phyloP scores from a whole-genome alignment of 148 eudicot species.

The Polygonum maritimum region DNA sequence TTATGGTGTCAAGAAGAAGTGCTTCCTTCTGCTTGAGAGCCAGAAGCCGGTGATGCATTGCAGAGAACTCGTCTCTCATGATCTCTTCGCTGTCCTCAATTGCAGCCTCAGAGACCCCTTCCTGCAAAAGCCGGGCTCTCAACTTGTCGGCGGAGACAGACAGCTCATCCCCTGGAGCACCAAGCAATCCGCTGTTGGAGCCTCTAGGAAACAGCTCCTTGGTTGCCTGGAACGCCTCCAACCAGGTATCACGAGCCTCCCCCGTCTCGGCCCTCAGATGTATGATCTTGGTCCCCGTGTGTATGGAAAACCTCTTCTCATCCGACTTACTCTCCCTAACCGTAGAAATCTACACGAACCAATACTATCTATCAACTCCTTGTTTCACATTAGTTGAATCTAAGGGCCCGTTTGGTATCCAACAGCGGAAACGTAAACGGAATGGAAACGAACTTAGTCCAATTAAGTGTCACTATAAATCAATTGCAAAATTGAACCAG shows the following conservation, averaged over 20 bases:
- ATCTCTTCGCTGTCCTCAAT: conserved; percentile 46
- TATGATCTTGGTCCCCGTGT: conserved; percentile 57
- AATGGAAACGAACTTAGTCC: too few species aligned
- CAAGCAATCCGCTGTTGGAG: conserved; percentile 35
- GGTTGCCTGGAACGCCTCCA: conserved; percentile 50
- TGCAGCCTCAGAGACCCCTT: conserved; percentile 46
- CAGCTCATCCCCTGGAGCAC: conserved; percentile 30
- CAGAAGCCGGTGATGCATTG: conserved; percentile 40
- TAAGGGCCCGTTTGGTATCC: too few species aligned
- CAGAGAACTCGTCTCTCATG: conserved; percentile 44
- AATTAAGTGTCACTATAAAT: too few species aligned
- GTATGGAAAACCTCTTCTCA: conserved; percentile 56
- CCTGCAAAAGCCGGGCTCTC: conserved; percentile 45
- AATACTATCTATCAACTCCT: too few species aligned
- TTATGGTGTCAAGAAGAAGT: conserved; percentile 37
- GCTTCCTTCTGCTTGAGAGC: conserved; percentile 45
- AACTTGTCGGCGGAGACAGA: conserved; percentile 44
- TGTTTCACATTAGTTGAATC: too few species aligned
- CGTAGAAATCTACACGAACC: conserved; percentile 33
- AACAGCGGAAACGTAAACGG: too few species aligned
- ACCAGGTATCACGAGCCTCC: conserved; percentile 45
- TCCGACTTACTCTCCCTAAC: conserved; percentile 53
- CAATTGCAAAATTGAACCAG: too few species aligned
- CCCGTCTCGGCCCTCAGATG: conserved; percentile 55
- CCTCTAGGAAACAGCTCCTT: conserved; percentile 51